phyloP scores from a whole-genome alignment of 2,329 filamentous ascomycete species.

The Paracorniculantispora psalliotae region DNA sequence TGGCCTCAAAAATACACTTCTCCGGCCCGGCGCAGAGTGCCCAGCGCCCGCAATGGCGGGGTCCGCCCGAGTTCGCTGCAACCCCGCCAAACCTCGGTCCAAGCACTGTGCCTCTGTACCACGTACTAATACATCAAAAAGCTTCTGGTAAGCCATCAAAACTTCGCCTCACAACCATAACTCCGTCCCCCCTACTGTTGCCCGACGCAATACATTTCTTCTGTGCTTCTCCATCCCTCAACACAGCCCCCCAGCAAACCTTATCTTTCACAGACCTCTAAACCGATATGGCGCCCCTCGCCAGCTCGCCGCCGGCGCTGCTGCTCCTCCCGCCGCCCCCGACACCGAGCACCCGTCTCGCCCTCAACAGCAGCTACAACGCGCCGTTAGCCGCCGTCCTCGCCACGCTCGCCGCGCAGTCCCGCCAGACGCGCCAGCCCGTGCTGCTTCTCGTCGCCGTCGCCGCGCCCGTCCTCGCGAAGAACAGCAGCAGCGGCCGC shows the following conservation, averaged over 20 bases:
- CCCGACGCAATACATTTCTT: neutral
- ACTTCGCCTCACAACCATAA: neutral
- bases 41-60: neutral
- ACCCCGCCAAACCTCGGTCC: slow-evolving; percentile 9
- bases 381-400: slow-evolving; percentile 53
- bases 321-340: slow-evolving; percentile 61
- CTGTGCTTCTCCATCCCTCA: neutral
- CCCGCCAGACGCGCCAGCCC: slow-evolving; percentile 27
- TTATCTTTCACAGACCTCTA: no score
- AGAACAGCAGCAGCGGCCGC: slow-evolving; percentile 26
- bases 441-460: slow-evolving; percentile 51
- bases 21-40: neutral
- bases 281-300: neutral
- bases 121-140: neutral
- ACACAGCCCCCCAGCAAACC: no score
- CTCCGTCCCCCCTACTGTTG: neutral
- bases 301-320: slow-evolving; percentile 30
- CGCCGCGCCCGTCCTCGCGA: slow-evolving; percentile 55
- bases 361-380: slow-evolving; percentile 56
- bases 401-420: slow-evolving; percentile 38
- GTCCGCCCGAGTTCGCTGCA: neutral
- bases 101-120: no score
- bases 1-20: no score
- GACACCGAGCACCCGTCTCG: slow-evolving; percentile 47
- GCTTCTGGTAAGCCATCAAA: neutral